Evolutionary conservation across 78 protist species (phyloP), one percentile per base, ranked within the genome.

Genomic region (slime mould (Dictyostelium discoideum)): DNA sequence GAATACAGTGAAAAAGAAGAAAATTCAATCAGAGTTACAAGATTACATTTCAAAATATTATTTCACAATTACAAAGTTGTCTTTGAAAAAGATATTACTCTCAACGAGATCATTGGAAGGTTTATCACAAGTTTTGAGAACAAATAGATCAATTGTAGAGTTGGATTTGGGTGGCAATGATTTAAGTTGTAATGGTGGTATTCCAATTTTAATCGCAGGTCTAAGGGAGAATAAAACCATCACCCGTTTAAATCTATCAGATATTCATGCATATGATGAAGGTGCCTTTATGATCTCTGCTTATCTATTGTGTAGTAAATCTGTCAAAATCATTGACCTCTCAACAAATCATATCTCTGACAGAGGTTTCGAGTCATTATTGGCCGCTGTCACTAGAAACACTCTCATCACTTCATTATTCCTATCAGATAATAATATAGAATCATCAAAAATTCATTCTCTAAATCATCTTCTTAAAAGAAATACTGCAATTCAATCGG

Each of bases 271-370:
- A n/a, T 82, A 72, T 29, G 94, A 89, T 46, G 94, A 89, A 72
- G 94, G 87, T 48, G 87, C 88, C 26, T 89, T 89, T 57, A 89
- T 89, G 86, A 67, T 89, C 40, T 63, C 88, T 29, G 87, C 94
- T 0, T 89, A 46, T 26, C 65, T 89, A 11, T 81, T 89, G 57
- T 46, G 79, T 5, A 69, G 63, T 16, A 89, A 89, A 16, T 39
- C 80, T 1, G n/a, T 89, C 3, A 44, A n/a, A 20, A 82, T 48
- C 24, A 16, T 89, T 32, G 94, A 89, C 74, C 83, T 89, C 26
- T 80, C 94, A 1, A 82, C 78, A 18, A 89, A 89, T 37, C 48
- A 69, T 67, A 89, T 89, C 82, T 37, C 94, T 16, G 94, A 89
- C 22, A 89, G 74, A 50, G 94, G 94, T 14, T 82, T 79, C 29